Evolutionary conservation across 73 alveolate genomes (phyloP).

Genomic region (Uronychia binucleata): DNA sequence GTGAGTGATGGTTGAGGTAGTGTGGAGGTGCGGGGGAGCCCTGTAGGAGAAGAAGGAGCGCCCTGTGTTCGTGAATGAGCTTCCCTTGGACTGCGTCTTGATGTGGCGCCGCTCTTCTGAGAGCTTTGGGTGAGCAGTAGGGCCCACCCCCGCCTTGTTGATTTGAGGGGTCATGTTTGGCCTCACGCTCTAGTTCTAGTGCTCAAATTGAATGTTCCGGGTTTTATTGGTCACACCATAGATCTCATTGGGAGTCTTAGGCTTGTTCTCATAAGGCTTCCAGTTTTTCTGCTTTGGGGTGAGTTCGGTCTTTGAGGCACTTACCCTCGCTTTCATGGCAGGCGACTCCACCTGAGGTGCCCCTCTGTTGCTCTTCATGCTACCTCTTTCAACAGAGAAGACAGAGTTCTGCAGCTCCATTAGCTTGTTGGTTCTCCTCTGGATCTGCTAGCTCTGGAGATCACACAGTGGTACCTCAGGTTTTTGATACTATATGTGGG

Average conservation of each 20-base stretch:
- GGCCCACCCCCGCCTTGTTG: not conserved
- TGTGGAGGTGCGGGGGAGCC: no score
- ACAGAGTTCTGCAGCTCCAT: constrained; percentile 1
- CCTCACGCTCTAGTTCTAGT: not conserved
- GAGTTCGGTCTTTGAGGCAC: not conserved
- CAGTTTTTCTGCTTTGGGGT: not conserved
- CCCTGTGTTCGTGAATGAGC: not conserved
- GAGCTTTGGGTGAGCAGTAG: not conserved
- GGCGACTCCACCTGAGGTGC: not conserved
- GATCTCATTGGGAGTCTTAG: not conserved
- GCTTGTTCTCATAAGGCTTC: not conserved
- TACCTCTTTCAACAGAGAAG: not conserved
- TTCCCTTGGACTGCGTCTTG: not conserved
- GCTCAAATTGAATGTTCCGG: not conserved
- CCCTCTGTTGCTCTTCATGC: not conserved
- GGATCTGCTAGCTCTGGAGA: not conserved
- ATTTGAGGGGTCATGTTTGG: not conserved
- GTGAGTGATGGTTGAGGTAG: no score
- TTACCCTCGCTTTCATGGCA: not conserved
- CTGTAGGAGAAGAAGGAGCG: not conserved
- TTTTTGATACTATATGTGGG: not conserved
- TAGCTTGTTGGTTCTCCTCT: not conserved
- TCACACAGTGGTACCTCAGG: not conserved
- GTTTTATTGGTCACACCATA: not conserved
- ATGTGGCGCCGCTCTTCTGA: not conserved